Evolutionary conservation across 2,329 filamentous ascomycete genomes (phyloP).

Genomic region (Nemania diffusa): DNA sequence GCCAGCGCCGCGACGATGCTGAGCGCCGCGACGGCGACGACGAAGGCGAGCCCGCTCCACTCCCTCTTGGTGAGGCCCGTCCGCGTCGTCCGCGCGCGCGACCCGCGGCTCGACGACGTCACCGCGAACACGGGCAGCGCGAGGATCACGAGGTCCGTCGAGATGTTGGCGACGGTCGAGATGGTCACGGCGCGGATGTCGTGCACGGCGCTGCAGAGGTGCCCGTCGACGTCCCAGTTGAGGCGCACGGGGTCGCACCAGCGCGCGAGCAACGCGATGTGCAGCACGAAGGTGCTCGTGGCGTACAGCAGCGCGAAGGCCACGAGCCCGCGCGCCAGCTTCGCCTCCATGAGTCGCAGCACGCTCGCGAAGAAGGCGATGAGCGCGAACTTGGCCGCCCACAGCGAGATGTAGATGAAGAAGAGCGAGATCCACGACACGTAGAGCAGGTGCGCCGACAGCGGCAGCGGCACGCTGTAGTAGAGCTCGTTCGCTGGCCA

Average conservation of each 20-base stretch:
- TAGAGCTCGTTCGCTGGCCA: constrained; percentile 37
- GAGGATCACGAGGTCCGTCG: constrained; percentile 41
- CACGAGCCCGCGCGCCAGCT: constrained; percentile 29
- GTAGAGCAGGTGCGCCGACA: constrained; percentile 40
- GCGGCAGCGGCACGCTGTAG: constrained; percentile 36
- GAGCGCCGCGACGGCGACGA: constrained; percentile 41
- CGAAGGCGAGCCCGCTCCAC: constrained; percentile 41
- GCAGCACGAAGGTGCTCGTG: constrained; percentile 35
- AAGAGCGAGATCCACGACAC: constrained; percentile 43
- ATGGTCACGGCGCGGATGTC: constrained; percentile 40
- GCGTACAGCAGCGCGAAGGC: constrained; percentile 34
- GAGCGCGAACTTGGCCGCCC: constrained; percentile 43
- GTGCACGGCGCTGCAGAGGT: constrained; percentile 42
- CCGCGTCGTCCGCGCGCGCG: constrained; percentile 31
- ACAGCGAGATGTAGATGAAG: constrained; percentile 44
- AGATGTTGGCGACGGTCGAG: constrained; percentile 41
- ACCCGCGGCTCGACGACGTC: constrained; percentile 30
- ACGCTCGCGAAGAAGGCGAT: constrained; percentile 40
- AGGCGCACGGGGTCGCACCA: constrained; percentile 40
- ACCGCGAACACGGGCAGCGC: constrained; percentile 38
- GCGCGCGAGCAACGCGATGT: constrained; percentile 36
- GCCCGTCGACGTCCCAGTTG: constrained; percentile 39
- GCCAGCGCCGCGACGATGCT: constrained; percentile 41
- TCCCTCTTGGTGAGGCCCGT: constrained; percentile 36
- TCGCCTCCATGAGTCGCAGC: constrained; percentile 32